Conservation (phyloP, 441 rosid species). For the Croton laevigatus region DNA sequence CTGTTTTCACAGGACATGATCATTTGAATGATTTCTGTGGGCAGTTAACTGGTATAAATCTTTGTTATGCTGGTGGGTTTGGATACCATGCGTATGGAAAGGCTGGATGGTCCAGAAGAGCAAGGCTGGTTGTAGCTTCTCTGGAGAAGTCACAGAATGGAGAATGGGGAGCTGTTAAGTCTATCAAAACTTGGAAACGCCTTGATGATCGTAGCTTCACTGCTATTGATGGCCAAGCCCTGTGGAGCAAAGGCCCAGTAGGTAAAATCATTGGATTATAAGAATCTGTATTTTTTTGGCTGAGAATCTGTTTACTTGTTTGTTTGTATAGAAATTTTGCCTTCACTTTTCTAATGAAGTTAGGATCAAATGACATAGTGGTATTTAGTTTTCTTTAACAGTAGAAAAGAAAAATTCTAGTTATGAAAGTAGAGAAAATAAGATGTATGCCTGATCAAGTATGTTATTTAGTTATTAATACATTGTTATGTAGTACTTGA, state of each 20-base stretch:
- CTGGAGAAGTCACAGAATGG: conserved; percentile 54
- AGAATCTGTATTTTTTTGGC: no score
- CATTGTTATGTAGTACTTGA: no score
- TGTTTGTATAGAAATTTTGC: not conserved
- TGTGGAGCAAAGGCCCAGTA: conserved; percentile 60
- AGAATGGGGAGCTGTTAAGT: conserved; percentile 64
- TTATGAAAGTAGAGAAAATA: no score
- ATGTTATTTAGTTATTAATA: no score
- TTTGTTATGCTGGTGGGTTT: conserved; percentile 86
- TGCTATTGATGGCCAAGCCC: conserved; percentile 57
- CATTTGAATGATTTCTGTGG: conserved; percentile 82
- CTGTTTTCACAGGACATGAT: conserved; percentile 78
- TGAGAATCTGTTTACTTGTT: not conserved
- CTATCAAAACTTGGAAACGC: conserved; percentile 82
- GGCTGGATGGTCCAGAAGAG: conserved; percentile 81
- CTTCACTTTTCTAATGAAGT: no score
- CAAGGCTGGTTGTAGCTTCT: conserved; percentile 59
- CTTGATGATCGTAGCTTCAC: conserved; percentile 67
- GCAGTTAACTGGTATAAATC: conserved; percentile 51
- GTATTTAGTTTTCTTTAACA: no score
- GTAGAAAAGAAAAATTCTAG: no score
- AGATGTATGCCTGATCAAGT: no score
- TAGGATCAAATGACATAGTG: no score
- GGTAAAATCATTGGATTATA: conserved; percentile 23
- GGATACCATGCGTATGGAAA: conserved; percentile 92